Conservation (phyloP, 352 stramenopile species). For the Phytophthora hibernalis region DNA sequence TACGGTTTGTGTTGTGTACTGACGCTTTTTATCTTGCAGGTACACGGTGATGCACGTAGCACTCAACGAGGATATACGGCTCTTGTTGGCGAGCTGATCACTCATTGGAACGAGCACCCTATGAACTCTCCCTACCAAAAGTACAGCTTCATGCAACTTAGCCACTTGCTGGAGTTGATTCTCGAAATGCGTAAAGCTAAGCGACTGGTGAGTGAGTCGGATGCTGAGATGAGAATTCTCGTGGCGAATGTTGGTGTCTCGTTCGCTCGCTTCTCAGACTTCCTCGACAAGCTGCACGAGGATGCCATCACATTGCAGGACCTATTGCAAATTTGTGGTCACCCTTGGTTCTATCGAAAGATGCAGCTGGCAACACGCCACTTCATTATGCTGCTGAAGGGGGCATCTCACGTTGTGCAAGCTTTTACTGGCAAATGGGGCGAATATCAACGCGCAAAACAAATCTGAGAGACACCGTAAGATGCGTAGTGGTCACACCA, state of each 20-base stretch:
- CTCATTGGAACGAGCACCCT: conserved; percentile 63
- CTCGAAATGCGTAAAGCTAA: conserved; percentile 60
- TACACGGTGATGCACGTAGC: conserved; percentile 65
- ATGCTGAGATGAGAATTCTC: conserved; percentile 60
- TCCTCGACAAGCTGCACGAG: conserved; percentile 68
- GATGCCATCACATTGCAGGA: conserved; percentile 63
- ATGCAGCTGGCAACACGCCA: conserved; percentile 73
- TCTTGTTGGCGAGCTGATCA: conserved; percentile 63
- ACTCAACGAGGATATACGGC: conserved; percentile 79
- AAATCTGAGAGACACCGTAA: conserved; percentile 79
- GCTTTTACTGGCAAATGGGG: conserved; percentile 65
- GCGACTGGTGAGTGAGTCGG: conserved; percentile 65
- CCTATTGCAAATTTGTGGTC: conserved; percentile 73
- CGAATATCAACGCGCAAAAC: conserved; percentile 84
- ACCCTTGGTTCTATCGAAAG: conserved; percentile 71
- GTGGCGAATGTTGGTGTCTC: conserved; percentile 60
- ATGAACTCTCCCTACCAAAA: conserved; percentile 69
- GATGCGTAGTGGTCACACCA: neutral
- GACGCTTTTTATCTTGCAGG: conserved; percentile 23
- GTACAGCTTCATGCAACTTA: conserved; percentile 68
- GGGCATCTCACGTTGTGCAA: conserved; percentile 73
- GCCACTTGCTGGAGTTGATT: conserved; percentile 53
- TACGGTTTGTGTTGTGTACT: conserved; percentile 2
- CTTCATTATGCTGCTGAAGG: conserved; percentile 83
- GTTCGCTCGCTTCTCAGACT: conserved; percentile 72